phyloP scores from a whole-genome alignment of 192 early-diverging fungal species.

The Linnemannia hyalina region DNA sequence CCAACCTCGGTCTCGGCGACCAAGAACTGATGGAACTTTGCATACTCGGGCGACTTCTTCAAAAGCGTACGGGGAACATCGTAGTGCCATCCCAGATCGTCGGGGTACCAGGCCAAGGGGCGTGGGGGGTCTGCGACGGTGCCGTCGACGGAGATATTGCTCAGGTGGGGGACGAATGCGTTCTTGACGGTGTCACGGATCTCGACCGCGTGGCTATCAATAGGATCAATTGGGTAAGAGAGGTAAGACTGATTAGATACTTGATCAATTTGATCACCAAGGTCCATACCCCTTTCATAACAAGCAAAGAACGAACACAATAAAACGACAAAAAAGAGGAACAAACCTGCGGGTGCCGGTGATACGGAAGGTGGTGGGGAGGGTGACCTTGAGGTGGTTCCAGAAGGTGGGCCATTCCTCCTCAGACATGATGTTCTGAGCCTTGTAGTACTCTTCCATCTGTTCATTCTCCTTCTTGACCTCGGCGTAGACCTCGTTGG shows the following conservation, averaged over 20 bases:
- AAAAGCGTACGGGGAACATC: conserved; percentile 80
- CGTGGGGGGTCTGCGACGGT: conserved; percentile 79
- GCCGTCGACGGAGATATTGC: conserved; percentile 76
- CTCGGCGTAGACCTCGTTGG: conserved; percentile 52
- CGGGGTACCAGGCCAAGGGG: conserved; percentile 92
- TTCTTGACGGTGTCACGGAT: conserved; percentile 79
- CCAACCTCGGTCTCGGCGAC: conserved; percentile 98
- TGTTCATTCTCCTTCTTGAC: conserved; percentile 70
- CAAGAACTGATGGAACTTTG: conserved; percentile 93
- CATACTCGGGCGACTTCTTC: conserved; percentile 80
- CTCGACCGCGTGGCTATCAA: conserved; percentile 71
- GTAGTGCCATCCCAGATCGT: conserved; percentile 92
- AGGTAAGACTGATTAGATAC: neutral
- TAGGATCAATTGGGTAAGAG: neutral
- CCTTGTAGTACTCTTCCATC: conserved; percentile 82
- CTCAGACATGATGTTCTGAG: conserved; percentile 80
- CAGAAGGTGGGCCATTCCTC: conserved; percentile 88
- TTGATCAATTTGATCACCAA: neutral
- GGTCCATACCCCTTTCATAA: neutral
- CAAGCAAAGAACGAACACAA: neutral
- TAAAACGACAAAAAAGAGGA: neutral
- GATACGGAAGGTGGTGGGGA: conserved; percentile 95
- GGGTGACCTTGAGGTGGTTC: conserved; percentile 73
- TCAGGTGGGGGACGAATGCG: conserved; percentile 62
- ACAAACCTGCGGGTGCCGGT: conserved; percentile 86